phyloP scores from a whole-genome alignment of 2,329 filamentous ascomycete genomes.

The Colletotrichum shisoi region DNA sequence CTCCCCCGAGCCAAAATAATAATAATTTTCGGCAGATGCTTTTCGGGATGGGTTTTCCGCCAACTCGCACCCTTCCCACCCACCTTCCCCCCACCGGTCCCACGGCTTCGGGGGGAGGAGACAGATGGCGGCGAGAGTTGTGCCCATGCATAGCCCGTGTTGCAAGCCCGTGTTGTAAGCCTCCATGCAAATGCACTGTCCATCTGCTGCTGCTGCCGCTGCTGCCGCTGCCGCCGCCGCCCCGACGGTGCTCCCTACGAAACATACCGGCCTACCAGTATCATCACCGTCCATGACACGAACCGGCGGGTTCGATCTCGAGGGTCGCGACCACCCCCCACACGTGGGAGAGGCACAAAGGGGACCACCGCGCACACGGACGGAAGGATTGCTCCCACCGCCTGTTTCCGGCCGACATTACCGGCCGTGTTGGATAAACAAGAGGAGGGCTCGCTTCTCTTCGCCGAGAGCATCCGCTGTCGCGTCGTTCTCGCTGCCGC shows the following conservation, averaged over 20 bases:
- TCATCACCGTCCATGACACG: conserved; percentile 20
- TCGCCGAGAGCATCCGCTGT: conserved; percentile 1
- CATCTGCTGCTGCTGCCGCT: conserved; percentile 7
- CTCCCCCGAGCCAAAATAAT: conserved; percentile 19
- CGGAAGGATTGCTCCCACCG: background rate
- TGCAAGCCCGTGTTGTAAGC: background rate
- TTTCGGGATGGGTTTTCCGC: background rate
- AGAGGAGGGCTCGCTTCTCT: too few relatives aligned
- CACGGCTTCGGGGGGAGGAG: background rate
- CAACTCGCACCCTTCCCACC: too few relatives aligned
- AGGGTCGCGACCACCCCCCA: background rate
- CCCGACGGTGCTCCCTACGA: background rate
- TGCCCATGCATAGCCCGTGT: too few relatives aligned
- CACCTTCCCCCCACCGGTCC: background rate
- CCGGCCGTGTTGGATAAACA: background rate
- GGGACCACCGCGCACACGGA: background rate
- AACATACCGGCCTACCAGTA: background rate
- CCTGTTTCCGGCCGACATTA: conserved; percentile 4
- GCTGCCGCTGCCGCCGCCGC: background rate
- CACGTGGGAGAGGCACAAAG: conserved; percentile 18
- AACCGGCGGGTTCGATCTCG: conserved; percentile 32
- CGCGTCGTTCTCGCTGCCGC: background rate
- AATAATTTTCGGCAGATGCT: conserved; percentile 34
- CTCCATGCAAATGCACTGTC: background rate
- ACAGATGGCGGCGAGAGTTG: too few relatives aligned